These are phyloP conservation scores for Rubia balearica DNA, from an alignment of 305 asterid species.

Conservation along the genomic window DNA sequence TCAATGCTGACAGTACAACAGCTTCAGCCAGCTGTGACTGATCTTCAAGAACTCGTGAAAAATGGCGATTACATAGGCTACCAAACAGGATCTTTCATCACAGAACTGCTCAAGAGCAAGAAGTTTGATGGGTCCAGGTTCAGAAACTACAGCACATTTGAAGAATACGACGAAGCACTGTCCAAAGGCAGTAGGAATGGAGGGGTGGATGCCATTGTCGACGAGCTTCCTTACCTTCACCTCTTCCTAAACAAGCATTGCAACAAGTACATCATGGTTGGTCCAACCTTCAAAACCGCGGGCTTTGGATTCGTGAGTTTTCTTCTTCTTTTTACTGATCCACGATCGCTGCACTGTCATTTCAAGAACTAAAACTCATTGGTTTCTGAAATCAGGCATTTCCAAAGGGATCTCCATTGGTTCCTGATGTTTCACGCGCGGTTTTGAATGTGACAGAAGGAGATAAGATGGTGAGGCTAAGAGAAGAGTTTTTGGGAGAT, in stretches of 20 bases:
- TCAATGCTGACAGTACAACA: constrained; percentile 59
- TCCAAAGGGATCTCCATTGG: constrained; percentile 42
- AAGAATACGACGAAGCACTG: constrained; percentile 37
- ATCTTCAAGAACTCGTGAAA: constrained; percentile 30
- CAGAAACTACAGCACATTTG: constrained; percentile 20
- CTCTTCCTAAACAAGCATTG: constrained; percentile 36
- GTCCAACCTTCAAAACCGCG: constrained; percentile 37
- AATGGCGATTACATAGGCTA: constrained; percentile 43
- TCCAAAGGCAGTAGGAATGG: constrained; percentile 42
- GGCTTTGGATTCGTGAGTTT: constrained; percentile 53
- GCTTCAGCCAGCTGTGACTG: constrained; percentile 42
- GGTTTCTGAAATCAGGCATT: constrained; percentile 37
- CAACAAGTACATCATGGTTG: constrained; percentile 42
- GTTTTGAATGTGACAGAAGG: constrained; percentile 39
- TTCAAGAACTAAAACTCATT: not conserved
- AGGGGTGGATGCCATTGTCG: constrained; percentile 48
- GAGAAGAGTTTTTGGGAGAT: constrained; percentile 24
- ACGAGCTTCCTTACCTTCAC: constrained; percentile 52
- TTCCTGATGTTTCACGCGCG: constrained; percentile 42
- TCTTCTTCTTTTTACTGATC: not conserved
- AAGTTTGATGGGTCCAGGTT: constrained; percentile 33
- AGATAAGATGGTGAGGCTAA: constrained; percentile 23
- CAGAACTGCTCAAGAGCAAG: constrained; percentile 27
- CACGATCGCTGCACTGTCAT: not conserved
- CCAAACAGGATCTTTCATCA: constrained; percentile 34